phyloP scores from a whole-genome alignment of 768 basidiomycete genomes.

The Solioccasus polychromus region DNA sequence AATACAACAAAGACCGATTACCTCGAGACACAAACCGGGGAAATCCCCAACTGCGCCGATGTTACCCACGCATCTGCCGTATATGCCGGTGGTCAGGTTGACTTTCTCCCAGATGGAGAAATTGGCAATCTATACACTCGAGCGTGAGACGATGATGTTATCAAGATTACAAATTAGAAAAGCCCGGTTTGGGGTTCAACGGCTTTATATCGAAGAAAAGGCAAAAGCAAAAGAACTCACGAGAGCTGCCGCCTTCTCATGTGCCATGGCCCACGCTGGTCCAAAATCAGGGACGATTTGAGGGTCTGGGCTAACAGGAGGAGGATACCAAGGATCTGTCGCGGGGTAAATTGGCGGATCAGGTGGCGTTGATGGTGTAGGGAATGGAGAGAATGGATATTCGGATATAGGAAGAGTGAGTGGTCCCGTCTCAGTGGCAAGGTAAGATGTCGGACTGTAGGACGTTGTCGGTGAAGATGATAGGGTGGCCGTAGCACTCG shows the following conservation, averaged over 20 bases:
- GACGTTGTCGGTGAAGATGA: not conserved
- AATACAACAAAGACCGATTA: conserved; percentile 19
- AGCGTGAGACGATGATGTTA: no score
- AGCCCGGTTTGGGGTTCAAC: no score
- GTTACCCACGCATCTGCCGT: conserved; percentile 71
- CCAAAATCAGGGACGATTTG: conserved; percentile 45
- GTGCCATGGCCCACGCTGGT: conserved; percentile 55
- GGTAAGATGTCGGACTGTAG: conserved; percentile 1
- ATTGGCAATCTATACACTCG: conserved; percentile 45
- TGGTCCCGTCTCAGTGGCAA: conserved; percentile 20
- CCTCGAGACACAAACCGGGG: conserved; percentile 73
- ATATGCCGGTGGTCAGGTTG: conserved; percentile 60
- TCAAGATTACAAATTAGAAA: no score
- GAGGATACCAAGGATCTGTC: conserved; percentile 55
- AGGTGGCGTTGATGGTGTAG: conserved; percentile 54
- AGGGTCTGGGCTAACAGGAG: conserved; percentile 44
- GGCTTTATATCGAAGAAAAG: not conserved
- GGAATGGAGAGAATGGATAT: conserved; percentile 56
- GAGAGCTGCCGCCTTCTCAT: conserved; percentile 55
- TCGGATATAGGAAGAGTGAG: conserved; percentile 39
- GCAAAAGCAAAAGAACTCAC: conserved; percentile 29
- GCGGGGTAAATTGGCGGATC: conserved; percentile 51
- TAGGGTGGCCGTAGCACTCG: not conserved
- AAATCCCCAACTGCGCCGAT: conserved; percentile 51
- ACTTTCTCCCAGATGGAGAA: conserved; percentile 65